Conservation (phyloP, 2,329 filamentous ascomycete genomes). For the Arthroderma sp. region DNA sequence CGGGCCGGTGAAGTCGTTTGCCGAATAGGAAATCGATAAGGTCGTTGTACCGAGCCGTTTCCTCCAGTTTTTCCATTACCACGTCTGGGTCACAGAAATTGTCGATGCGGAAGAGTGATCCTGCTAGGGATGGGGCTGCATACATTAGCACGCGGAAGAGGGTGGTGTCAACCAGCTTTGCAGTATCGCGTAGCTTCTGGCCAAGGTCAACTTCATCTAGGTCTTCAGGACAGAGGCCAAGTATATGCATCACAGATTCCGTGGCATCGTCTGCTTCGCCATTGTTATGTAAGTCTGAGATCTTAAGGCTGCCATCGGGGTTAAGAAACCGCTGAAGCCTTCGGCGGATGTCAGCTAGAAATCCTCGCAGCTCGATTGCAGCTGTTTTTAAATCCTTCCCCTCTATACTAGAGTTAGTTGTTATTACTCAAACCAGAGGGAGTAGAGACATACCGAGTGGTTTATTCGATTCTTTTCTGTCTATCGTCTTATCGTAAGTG, state of each 20-base stretch:
- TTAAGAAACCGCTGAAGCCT: slow-evolving; percentile 49
- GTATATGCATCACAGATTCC: slow-evolving; percentile 33
- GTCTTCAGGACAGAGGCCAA: slow-evolving; percentile 38
- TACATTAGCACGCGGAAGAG: slow-evolving; percentile 95
- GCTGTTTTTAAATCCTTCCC: slow-evolving; percentile 75
- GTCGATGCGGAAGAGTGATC: slow-evolving; percentile 82
- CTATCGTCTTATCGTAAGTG: slow-evolving; percentile 21
- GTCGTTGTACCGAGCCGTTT: slow-evolving; percentile 79
- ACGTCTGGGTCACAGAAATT: slow-evolving; percentile 97
- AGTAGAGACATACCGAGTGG: slow-evolving; percentile 15
- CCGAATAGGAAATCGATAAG: slow-evolving; percentile 96
- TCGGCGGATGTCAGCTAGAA: slow-evolving; percentile 70
- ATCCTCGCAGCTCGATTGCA: slow-evolving; percentile 70
- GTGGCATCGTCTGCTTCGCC: slow-evolving; percentile 27
- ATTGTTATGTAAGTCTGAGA: slow-evolving; percentile 18
- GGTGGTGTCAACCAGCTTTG: slow-evolving; percentile 80
- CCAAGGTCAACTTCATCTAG: slow-evolving; percentile 46
- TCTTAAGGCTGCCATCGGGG: slow-evolving; percentile 40
- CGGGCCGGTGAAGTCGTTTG: slow-evolving; percentile 81
- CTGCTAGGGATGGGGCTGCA: slow-evolving; percentile 68
- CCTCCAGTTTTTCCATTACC: slow-evolving; percentile 81
- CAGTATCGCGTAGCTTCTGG: slow-evolving; percentile 58
- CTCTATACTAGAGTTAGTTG: slow-evolving; percentile 35
- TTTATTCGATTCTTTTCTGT: slow-evolving; percentile 18
- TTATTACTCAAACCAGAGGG: neutral